A percentile compares a stretch with the other conserved stretches of the same genome.
Conservation (phyloP, 208 protist species). For the Leishmania turanica region DNA sequence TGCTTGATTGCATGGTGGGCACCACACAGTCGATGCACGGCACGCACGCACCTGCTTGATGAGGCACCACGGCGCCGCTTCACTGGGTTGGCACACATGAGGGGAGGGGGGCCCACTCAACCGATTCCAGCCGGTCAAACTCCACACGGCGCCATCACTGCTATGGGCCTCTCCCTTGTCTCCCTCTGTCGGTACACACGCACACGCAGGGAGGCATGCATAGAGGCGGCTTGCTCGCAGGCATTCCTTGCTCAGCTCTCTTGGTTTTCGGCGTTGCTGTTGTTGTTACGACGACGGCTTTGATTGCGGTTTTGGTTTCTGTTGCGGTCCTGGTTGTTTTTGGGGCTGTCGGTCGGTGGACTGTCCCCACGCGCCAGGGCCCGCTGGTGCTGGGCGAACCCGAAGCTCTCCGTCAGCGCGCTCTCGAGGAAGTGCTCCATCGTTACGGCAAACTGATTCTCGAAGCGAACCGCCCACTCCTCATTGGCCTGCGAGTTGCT, state of each 20-base stretch:
- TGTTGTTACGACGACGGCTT: conserved; percentile 3
- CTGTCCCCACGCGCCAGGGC: conserved; percentile 22
- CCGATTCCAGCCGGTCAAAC: neutral
- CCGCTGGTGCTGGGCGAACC: conserved; percentile 61
- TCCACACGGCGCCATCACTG: neutral
- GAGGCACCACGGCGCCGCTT: neutral
- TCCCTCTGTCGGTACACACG: neutral
- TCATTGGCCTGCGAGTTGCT: conserved; percentile 58
- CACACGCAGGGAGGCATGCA: neutral
- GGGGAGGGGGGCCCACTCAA: neutral
- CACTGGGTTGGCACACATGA: neutral
- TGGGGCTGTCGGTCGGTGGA: conserved; percentile 13
- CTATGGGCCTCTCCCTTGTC: neutral
- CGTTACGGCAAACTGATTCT: conserved; percentile 81
- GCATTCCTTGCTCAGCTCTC: neutral
- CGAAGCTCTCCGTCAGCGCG: conserved; percentile 86
- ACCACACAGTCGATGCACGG: neutral
- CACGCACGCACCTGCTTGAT: neutral
- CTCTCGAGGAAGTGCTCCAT: conserved; percentile 85
- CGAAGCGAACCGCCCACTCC: conserved; percentile 81
- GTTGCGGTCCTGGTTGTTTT: neutral
- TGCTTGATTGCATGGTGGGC: neutral
- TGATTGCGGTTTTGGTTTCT: conserved; percentile 3
- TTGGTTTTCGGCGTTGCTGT: conserved; percentile 16
- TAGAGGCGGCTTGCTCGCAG: neutral